Evolutionary conservation across 2,329 filamentous ascomycete species (phyloP).

Genomic region (Pseudocercospora pini-densiflorae): DNA sequence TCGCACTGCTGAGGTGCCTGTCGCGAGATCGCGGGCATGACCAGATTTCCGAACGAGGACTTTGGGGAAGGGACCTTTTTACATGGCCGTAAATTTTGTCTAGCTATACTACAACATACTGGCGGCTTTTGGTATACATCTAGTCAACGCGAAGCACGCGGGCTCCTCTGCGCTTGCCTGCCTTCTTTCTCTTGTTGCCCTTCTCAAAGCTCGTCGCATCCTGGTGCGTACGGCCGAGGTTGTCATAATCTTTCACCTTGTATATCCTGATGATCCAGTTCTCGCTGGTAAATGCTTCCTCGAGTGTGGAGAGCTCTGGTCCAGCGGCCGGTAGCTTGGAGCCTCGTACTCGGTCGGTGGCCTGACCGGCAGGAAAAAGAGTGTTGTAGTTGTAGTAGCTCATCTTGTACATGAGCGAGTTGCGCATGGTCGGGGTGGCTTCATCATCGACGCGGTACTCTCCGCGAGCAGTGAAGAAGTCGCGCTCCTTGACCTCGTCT

Average conservation of each 20-base stretch:
- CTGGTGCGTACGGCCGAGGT: constrained; percentile 86
- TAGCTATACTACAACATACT: constrained; percentile 8
- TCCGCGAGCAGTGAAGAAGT: constrained; percentile 91
- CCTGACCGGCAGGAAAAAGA: constrained; percentile 91
- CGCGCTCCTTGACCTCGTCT: constrained; percentile 96
- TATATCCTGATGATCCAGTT: constrained; percentile 99
- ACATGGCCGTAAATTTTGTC: constrained; percentile 1
- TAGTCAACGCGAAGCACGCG: constrained; percentile 71
- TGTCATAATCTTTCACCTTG: constrained; percentile 99
- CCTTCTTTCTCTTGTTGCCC: constrained; percentile 83
- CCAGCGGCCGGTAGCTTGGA: constrained; percentile 79
- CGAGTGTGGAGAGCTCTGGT: constrained; percentile 83
- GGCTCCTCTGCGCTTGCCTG: constrained; percentile 71
- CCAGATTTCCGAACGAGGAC: too few species aligned
- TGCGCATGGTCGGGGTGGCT: constrained; percentile 96
- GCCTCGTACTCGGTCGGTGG: constrained; percentile 85
- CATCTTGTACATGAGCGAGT: constrained; percentile 99
- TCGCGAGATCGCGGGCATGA: too few species aligned
- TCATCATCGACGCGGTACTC: constrained; percentile 95
- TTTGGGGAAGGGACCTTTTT: too few species aligned
- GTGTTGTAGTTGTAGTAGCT: constrained; percentile 97
- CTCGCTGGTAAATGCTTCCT: constrained; percentile 98
- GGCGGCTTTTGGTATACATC: constrained; percentile 8
- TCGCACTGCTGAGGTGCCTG: too few species aligned
- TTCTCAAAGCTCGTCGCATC: constrained; percentile 71